phyloP scores from a whole-genome alignment of 495 filamentous ascomycete species.

The Penicillium angulare region DNA sequence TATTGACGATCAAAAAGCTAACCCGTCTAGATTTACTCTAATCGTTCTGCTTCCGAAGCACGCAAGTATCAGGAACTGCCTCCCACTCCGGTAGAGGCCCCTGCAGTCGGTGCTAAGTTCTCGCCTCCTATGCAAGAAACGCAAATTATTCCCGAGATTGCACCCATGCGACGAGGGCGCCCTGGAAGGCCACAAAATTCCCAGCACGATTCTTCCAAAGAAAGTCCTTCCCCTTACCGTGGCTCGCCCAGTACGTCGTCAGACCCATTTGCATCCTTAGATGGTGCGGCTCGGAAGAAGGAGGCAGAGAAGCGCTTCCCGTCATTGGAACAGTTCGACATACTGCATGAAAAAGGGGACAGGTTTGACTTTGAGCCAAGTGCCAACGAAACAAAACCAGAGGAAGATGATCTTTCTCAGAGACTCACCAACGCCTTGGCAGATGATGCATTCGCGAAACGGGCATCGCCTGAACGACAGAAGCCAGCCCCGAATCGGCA shows the following conservation, averaged over 20 bases:
- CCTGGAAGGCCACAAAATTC: constrained; percentile 56
- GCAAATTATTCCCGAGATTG: constrained; percentile 80
- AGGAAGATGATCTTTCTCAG: constrained; percentile 63
- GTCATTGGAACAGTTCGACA: constrained; percentile 86
- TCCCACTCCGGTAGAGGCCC: constrained; percentile 50
- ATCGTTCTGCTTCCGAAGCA: constrained; percentile 61
- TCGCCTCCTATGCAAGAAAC: constrained; percentile 64
- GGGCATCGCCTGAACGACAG: constrained; percentile 32
- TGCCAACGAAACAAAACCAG: constrained; percentile 43
- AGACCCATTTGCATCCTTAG: constrained; percentile 89
- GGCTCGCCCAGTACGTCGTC: constrained; percentile 43
- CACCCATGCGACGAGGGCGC: constrained; percentile 89
- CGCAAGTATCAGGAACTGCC: constrained; percentile 63
- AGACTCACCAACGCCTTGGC: constrained; percentile 80
- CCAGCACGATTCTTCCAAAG: constrained; percentile 49
- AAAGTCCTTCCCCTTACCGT: constrained; percentile 72
- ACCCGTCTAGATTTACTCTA: constrained; percentile 72
- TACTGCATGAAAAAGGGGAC: constrained; percentile 79
- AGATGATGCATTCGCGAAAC: constrained; percentile 78
- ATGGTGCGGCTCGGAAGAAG: constrained; percentile 55
- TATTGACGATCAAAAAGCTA: constrained; percentile 7
- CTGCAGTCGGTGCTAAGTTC: constrained; percentile 68
- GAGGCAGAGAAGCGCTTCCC: constrained; percentile 77
- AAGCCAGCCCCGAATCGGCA: constrained; percentile 25
- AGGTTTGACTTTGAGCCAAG: constrained; percentile 84